phyloP scores from a whole-genome alignment of 768 basidiomycete species.

The Mycena vulgaris region DNA sequence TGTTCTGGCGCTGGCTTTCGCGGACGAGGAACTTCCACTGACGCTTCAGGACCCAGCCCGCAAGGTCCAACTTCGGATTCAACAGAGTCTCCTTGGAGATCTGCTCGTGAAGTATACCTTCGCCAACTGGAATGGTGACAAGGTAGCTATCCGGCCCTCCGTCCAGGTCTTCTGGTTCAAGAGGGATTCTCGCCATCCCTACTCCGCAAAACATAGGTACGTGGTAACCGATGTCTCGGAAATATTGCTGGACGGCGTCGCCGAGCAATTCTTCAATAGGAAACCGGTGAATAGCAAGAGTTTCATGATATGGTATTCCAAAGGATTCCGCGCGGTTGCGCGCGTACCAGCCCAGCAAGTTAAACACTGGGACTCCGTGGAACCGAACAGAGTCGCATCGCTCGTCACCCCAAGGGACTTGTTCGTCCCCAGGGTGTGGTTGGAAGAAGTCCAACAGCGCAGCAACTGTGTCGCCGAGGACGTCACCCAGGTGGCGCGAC shows the following conservation, averaged over 20 bases:
- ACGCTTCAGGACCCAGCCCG: neutral
- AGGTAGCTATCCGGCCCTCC: neutral
- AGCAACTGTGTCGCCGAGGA: too few species aligned
- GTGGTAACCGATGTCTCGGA: neutral
- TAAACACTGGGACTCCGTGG: neutral
- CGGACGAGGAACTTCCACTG: neutral
- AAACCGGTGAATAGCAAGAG: slow-evolving; percentile 1
- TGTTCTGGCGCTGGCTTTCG: too few species aligned
- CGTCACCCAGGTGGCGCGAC: too few species aligned
- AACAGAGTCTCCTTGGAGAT: neutral
- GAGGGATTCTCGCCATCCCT: neutral
- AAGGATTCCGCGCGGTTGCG: neutral
- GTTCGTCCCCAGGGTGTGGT: neutral
- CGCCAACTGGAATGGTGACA: neutral
- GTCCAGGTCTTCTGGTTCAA: neutral
- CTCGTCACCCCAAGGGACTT: neutral
- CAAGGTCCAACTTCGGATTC: neutral
- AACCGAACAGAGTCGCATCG: neutral
- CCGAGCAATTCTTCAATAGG: slow-evolving; percentile 5
- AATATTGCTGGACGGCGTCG: slow-evolving; percentile 16
- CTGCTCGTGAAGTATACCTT: too few species aligned
- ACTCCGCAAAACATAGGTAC: neutral
- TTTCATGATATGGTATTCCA: neutral
- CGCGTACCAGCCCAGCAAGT: slow-evolving; percentile 7
- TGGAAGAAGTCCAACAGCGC: neutral